phyloP scores from a whole-genome alignment of 2,329 filamentous ascomycete genomes.

The Alternaria gansuensis region DNA sequence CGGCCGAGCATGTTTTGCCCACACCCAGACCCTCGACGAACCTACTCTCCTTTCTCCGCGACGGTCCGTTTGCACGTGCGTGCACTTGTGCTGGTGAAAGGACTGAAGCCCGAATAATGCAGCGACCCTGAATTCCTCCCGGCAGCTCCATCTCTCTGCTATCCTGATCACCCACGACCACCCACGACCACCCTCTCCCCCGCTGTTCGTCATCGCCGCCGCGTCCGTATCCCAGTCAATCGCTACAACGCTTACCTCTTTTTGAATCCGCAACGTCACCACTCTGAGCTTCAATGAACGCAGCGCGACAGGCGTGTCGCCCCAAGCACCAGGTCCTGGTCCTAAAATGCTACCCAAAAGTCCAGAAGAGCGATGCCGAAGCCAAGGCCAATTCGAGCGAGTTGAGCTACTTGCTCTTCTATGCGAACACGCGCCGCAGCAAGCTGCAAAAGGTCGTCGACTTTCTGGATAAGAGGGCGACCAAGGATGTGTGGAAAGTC shows the following conservation, averaged over 20 bases:
- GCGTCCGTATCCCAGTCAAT: slow-evolving; percentile 1
- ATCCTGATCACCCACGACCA: slow-evolving; percentile 1
- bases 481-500: slow-evolving; percentile 86
- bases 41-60: slow-evolving; percentile 10
- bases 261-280: slow-evolving; percentile 11
- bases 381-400: slow-evolving; percentile 97
- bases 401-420: slow-evolving; percentile 95
- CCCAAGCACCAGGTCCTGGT: slow-evolving; percentile 97
- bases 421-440: slow-evolving; percentile 90
- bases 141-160: slow-evolving; percentile 4
- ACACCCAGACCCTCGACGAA: slow-evolving; percentile 13
- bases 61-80: slow-evolving; percentile 10
- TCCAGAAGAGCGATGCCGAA: slow-evolving; percentile 84
- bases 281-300: slow-evolving; percentile 58
- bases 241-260: slow-evolving; percentile 14
- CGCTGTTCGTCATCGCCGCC: slow-evolving; percentile 9
- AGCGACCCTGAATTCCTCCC: slow-evolving; percentile 8
- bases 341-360: slow-evolving; percentile 94
- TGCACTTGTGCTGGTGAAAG: slow-evolving; percentile 3
- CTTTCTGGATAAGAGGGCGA: slow-evolving; percentile 94
- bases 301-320: slow-evolving; percentile 70
- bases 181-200: slow-evolving; percentile 13
- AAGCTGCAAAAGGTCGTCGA: slow-evolving; percentile 96
- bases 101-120: slow-evolving; percentile 10
- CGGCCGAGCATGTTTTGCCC: slow-evolving; percentile 20